phyloP scores from a whole-genome alignment of 768 basidiomycete species.

The Suillus spraguei region DNA sequence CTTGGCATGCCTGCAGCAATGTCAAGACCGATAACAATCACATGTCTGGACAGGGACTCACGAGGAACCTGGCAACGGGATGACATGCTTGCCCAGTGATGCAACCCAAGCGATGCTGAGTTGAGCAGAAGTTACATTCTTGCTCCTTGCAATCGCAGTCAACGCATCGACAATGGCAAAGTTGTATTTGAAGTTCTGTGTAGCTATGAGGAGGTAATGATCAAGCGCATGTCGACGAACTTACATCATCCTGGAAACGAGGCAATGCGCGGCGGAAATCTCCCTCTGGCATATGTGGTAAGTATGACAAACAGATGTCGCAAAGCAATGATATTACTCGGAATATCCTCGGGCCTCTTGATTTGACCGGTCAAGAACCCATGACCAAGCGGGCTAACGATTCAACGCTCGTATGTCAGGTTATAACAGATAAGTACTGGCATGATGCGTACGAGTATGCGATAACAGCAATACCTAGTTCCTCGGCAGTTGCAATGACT shows the following conservation, averaged over 20 bases:
- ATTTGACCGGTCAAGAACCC: conserved; percentile 57
- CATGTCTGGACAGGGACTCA: conserved; percentile 24
- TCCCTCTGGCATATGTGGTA: conserved; percentile 31
- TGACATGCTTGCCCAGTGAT: conserved; percentile 42
- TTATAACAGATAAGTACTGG: background rate
- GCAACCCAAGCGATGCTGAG: conserved; percentile 48
- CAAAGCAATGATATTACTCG: conserved; percentile 18
- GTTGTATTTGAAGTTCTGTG: conserved; percentile 44
- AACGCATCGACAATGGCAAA: conserved; percentile 45
- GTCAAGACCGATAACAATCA: background rate
- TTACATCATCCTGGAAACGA: conserved; percentile 47
- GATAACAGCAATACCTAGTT: conserved; percentile 59
- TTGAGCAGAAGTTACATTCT: conserved; percentile 45
- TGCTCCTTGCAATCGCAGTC: conserved; percentile 41
- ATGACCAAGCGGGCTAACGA: conserved; percentile 50
- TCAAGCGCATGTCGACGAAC: conserved; percentile 15
- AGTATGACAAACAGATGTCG: background rate
- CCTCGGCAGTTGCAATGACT: conserved; percentile 55
- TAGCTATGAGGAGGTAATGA: background rate
- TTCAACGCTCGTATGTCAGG: background rate
- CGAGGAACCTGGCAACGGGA: conserved; percentile 55
- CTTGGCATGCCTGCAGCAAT: conserved; percentile 30
- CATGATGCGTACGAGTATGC: conserved; percentile 52
- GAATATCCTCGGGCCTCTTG: conserved; percentile 40
- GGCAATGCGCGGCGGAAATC: conserved; percentile 42